A percentile compares a stretch with the other conserved stretches of the same genome.
Conservation (phyloP, 306 rosid species). For the Glycyrrhiza uralensis region DNA sequence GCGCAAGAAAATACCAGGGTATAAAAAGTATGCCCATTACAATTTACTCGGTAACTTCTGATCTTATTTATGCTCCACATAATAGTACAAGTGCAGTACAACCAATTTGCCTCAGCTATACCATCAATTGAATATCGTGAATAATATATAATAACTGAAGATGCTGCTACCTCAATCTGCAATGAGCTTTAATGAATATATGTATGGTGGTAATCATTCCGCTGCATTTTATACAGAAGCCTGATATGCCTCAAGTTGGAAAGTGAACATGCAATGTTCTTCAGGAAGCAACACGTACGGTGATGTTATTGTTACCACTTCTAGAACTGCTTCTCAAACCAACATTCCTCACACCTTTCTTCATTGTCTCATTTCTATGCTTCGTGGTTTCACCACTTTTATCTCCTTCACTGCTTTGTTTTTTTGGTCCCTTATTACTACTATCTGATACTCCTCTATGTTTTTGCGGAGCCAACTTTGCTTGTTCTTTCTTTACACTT, state of each 20-base stretch:
- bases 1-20: neutral
- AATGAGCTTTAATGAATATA: neutral
- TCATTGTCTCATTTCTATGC: slow-evolving; percentile 25
- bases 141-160: neutral
- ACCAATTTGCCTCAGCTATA: neutral
- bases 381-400: slow-evolving; percentile 28
- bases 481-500: slow-evolving; percentile 36
- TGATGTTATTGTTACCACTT: slow-evolving; percentile 43
- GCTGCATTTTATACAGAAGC: neutral
- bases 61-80: neutral
- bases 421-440: slow-evolving; percentile 32
- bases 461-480: slow-evolving; percentile 28
- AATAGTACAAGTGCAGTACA: neutral
- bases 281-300: slow-evolving; percentile 56
- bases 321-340: slow-evolving; percentile 39
- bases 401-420: slow-evolving; percentile 27
- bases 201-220: neutral
- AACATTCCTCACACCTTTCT: slow-evolving; percentile 26
- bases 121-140: neutral
- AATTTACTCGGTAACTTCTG: neutral
- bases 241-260: neutral
- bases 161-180: neutral
- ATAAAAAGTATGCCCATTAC: slow-evolving; percentile 10
- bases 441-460: slow-evolving; percentile 24
- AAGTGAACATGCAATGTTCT: neutral